Evolutionary conservation across 78 protist genomes (phyloP).

Genomic region (Pelomyxa schiedti): DNA sequence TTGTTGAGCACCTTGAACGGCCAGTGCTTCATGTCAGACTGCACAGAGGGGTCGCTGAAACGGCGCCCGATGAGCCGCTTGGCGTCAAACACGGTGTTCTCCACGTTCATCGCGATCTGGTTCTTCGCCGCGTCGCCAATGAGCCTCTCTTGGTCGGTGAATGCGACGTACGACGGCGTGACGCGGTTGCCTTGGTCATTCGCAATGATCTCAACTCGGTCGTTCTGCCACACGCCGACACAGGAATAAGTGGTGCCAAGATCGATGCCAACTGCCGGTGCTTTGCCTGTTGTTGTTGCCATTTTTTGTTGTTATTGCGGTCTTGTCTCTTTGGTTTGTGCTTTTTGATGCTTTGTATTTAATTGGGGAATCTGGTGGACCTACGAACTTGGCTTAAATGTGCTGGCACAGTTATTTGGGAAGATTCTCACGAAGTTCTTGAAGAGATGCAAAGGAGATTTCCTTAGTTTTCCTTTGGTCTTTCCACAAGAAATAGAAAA

Average conservation of each 20-base stretch:
- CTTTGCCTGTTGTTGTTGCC: no score
- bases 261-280: slow-evolving; percentile 65
- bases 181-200: slow-evolving; percentile 80
- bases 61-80: slow-evolving; percentile 47
- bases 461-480: no score
- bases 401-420: no score
- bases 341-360: no score
- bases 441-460: no score
- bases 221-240: slow-evolving; percentile 50
- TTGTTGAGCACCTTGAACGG: slow-evolving; percentile 70
- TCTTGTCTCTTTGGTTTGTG: no score
- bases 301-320: no score
- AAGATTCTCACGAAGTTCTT: no score
- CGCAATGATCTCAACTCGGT: slow-evolving; percentile 58
- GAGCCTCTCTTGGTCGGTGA: slow-evolving; percentile 38
- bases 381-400: no score
- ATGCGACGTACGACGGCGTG: slow-evolving; percentile 76
- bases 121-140: slow-evolving; percentile 61
- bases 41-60: slow-evolving; percentile 47
- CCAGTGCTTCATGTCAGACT: slow-evolving; percentile 73
- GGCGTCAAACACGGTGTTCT: slow-evolving; percentile 58
- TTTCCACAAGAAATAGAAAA: no score
- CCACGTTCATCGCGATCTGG: slow-evolving; percentile 54
- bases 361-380: no score
- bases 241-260: slow-evolving; percentile 68